Conservation (phyloP, 108 stramenopile species). For the Stephanodiscus triporus region DNA sequence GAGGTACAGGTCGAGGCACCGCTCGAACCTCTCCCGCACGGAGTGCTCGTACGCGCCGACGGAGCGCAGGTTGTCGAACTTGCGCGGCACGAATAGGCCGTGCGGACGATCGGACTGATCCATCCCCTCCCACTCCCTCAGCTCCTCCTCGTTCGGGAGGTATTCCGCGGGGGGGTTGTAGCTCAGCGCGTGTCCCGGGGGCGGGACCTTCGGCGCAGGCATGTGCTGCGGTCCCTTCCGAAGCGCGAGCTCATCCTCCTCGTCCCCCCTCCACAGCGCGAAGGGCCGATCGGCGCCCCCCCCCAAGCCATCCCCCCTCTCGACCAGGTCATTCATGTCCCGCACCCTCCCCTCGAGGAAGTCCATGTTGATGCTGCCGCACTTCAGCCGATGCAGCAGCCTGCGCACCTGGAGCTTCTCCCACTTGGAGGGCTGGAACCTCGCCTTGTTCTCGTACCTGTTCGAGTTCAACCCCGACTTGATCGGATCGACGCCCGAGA, state of each 20-base stretch:
- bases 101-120: slow-evolving; percentile 91
- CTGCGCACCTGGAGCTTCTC: slow-evolving; percentile 86
- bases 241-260: slow-evolving; percentile 88
- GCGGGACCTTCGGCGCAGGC: slow-evolving; percentile 95
- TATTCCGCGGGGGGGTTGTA: slow-evolving; percentile 99
- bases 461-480: slow-evolving; percentile 77
- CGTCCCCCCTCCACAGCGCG: slow-evolving; percentile 93
- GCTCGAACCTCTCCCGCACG: slow-evolving; percentile 96
- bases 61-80: slow-evolving; percentile 84
- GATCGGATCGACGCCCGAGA: slow-evolving; percentile 82
- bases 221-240: slow-evolving; percentile 94
- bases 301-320: slow-evolving; percentile 23
- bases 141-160: slow-evolving; percentile 92
- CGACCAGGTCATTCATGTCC: slow-evolving; percentile 75
- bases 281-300: slow-evolving; percentile 70
- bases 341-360: slow-evolving; percentile 78
- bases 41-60: slow-evolving; percentile 95
- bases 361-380: slow-evolving; percentile 90
- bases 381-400: slow-evolving; percentile 86
- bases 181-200: slow-evolving; percentile 95
- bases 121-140: slow-evolving; percentile 90
- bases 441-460: slow-evolving; percentile 78
- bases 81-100: slow-evolving; percentile 89
- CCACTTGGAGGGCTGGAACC: slow-evolving; percentile 89
- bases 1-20: slow-evolving; percentile 98